These are phyloP conservation scores for Lavandula angustifolia DNA, from an alignment of 257 asterid species.

Conservation along the genomic window DNA sequence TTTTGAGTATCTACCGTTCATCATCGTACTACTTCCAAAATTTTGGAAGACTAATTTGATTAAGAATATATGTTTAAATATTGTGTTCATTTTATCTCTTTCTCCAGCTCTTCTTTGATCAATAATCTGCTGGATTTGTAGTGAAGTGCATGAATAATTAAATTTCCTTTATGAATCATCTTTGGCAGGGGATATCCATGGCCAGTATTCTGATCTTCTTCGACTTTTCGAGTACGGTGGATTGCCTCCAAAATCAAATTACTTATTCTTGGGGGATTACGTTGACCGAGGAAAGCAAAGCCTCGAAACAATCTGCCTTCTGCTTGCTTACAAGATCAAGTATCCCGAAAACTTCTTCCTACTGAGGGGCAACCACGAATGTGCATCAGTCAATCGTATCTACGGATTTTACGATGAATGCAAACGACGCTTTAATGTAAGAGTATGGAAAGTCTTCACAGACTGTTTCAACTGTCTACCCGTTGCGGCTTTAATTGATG, in stretches of 20 bases:
- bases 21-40: neutral
- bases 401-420: too few species aligned
- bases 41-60: neutral
- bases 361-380: too few species aligned
- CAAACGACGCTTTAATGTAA: too few species aligned
- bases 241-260: conserved; percentile 71
- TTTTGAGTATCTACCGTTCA: neutral
- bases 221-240: conserved; percentile 80
- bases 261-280: conserved; percentile 76
- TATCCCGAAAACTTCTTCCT: too few species aligned
- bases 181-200: conserved; percentile 73
- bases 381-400: too few species aligned
- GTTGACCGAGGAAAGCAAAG: conserved; percentile 37
- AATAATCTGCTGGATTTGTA: neutral
- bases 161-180: neutral
- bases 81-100: neutral
- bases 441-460: too few species aligned
- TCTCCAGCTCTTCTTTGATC: neutral
- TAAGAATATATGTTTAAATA: neutral
- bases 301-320: too few species aligned
- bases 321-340: too few species aligned
- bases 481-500: conserved; percentile 73
- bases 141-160: neutral
- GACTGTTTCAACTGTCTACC: conserved; percentile 30
- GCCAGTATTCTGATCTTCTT: conserved; percentile 76